phyloP scores from a whole-genome alignment of 2,329 filamentous ascomycete species.

The Basipetospora chlamydospora region DNA sequence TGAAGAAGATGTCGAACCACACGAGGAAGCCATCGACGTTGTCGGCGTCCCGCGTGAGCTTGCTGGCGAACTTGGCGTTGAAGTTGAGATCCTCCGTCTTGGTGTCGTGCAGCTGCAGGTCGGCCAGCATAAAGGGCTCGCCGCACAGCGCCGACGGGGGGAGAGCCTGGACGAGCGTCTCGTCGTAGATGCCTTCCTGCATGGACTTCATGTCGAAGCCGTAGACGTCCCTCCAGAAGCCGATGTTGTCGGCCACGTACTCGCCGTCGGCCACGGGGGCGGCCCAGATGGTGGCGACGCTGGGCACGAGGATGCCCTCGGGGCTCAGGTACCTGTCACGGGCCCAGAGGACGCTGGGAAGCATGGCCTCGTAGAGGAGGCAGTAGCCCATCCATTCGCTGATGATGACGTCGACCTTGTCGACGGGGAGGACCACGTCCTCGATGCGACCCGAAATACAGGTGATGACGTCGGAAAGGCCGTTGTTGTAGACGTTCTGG shows the following conservation, averaged over 20 bases:
- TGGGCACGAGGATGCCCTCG: constrained; percentile 73
- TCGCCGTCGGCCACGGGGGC: constrained; percentile 68
- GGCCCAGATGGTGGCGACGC: constrained; percentile 68
- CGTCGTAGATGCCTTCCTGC: constrained; percentile 68
- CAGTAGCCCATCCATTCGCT: constrained; percentile 98
- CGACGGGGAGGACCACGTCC: constrained; percentile 63
- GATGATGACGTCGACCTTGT: constrained; percentile 83
- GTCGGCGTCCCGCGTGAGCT: constrained; percentile 46
- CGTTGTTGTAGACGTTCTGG: constrained; percentile 73
- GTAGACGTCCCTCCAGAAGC: constrained; percentile 86
- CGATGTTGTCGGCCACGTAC: constrained; percentile 61
- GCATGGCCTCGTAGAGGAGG: constrained; percentile 88
- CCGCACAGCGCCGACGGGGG: constrained; percentile 46
- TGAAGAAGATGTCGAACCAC: constrained; percentile 93
- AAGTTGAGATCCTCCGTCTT: constrained; percentile 63
- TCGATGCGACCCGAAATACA: constrained; percentile 78
- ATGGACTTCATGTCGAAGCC: constrained; percentile 91
- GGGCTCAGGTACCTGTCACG: constrained; percentile 73
- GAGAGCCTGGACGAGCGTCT: constrained; percentile 65
- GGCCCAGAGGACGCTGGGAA: constrained; percentile 80
- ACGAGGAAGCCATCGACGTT: constrained; percentile 74
- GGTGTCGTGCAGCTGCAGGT: constrained; percentile 63
- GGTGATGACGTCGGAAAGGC: constrained; percentile 57
- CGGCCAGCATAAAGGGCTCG: constrained; percentile 49
- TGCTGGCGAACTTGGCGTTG: constrained; percentile 49